Evolutionary conservation across 2,329 filamentous ascomycete genomes (phyloP).

Genomic region (Xylariaceae sp.): DNA sequence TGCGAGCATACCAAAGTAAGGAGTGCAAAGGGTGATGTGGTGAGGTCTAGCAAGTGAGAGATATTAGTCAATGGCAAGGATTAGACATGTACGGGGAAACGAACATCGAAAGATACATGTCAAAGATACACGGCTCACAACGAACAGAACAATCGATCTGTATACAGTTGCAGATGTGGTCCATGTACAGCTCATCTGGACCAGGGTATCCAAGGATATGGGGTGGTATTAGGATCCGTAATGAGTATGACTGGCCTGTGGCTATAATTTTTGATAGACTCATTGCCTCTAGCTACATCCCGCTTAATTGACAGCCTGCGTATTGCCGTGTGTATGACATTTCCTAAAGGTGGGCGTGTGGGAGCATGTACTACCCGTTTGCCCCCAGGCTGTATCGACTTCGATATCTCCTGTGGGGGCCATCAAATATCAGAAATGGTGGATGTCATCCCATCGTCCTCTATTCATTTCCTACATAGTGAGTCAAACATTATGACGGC

Average conservation of each 20-base stretch:
- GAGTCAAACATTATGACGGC: too few species aligned
- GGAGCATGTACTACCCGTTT: too few species aligned
- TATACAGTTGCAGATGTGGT: constrained; percentile 1
- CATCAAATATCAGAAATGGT: too few species aligned
- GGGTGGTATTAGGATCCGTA: background rate
- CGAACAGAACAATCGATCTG: constrained; percentile 1
- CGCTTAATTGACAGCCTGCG: too few species aligned
- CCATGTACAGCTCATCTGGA: constrained; percentile 14
- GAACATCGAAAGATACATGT: constrained; percentile 1
- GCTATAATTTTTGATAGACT: background rate
- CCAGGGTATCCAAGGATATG: background rate
- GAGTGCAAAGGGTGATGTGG: constrained; percentile 6
- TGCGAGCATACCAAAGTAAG: constrained; percentile 5
- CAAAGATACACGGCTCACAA: constrained; percentile 1
- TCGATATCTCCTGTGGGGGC: too few species aligned
- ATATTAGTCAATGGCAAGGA: background rate
- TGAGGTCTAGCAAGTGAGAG: background rate
- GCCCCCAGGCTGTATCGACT: too few species aligned
- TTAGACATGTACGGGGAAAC: constrained; percentile 2
- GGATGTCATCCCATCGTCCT: too few species aligned
- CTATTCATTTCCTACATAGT: too few species aligned
- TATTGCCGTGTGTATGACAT: too few species aligned
- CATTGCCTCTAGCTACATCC: too few species aligned
- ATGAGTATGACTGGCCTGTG: background rate
- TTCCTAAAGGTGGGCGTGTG: too few species aligned